phyloP scores from a whole-genome alignment of 2,329 filamentous ascomycete genomes.

The Colletotrichum noveboracense region DNA sequence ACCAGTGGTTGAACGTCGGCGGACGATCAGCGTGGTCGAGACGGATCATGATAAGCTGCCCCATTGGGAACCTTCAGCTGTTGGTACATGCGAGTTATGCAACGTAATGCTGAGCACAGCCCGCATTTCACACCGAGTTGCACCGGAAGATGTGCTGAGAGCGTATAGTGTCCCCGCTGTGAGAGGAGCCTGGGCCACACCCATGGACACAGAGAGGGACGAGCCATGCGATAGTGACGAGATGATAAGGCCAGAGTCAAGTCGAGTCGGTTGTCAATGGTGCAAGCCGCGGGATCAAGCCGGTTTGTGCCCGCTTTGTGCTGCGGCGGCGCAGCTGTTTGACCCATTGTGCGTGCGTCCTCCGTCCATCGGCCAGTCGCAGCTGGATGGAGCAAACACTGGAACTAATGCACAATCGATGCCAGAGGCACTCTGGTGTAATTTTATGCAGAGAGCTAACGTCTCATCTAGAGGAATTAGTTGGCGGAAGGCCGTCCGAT shows the following conservation, averaged over 20 bases:
- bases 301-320: conserved; percentile 19
- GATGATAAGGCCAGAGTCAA: conserved; percentile 13
- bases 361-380: conserved; percentile 3
- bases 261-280: conserved; percentile 3
- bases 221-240: conserved; percentile 1
- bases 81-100: conserved; percentile 20
- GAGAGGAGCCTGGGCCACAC: background rate
- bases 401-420: conserved; percentile 17
- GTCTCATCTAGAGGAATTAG: conserved; percentile 20
- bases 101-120: conserved; percentile 18
- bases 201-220: background rate
- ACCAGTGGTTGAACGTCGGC: background rate
- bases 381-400: conserved; percentile 5
- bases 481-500: background rate
- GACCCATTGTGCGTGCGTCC: conserved; percentile 7
- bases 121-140: conserved; percentile 5
- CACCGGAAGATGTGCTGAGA: conserved; percentile 14
- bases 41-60: conserved; percentile 20
- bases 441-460: conserved; percentile 20
- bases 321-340: conserved; percentile 17
- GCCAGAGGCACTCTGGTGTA: background rate
- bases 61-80: conserved; percentile 15
- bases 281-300: conserved; percentile 15
- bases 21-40: conserved; percentile 11
- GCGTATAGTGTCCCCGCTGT: background rate